phyloP scores from a whole-genome alignment of 2,329 filamentous ascomycete genomes.

The Ophidiomyces ophidiicola region DNA sequence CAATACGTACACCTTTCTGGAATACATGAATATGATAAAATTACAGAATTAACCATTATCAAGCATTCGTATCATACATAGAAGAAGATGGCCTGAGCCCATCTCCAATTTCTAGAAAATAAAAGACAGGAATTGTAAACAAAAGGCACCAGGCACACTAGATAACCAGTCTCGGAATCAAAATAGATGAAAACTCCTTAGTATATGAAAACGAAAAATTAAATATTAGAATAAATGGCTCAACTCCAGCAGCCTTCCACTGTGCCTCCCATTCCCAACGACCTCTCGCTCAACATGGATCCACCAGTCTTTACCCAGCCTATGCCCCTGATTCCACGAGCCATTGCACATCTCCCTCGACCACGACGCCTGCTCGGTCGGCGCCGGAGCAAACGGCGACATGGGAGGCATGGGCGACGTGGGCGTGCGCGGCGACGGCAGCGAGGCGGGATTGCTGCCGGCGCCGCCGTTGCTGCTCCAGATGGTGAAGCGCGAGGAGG shows the following conservation, averaged over 20 bases:
- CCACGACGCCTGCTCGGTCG: slow-evolving; percentile 28
- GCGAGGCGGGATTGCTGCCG: slow-evolving; percentile 10
- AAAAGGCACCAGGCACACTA: background rate
- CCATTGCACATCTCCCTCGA: slow-evolving; percentile 34
- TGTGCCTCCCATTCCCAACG: slow-evolving; percentile 11
- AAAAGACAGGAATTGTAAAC: too few relatives aligned
- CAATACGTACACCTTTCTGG: background rate
- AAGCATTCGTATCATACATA: too few relatives aligned
- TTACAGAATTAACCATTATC: too few relatives aligned
- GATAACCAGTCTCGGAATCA: slow-evolving; percentile 2
- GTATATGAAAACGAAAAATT: slow-evolving; percentile 11
- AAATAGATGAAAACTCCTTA: slow-evolving; percentile 9
- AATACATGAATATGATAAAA: too few relatives aligned
- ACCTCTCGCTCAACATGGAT: slow-evolving; percentile 35
- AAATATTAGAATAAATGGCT: slow-evolving; percentile 15
- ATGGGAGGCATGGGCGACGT: slow-evolving; percentile 14
- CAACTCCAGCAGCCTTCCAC: slow-evolving; percentile 5
- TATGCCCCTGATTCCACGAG: slow-evolving; percentile 33
- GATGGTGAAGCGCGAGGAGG: slow-evolving; percentile 14
- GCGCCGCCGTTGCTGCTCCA: slow-evolving; percentile 10
- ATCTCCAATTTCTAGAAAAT: too few relatives aligned
- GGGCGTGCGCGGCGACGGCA: slow-evolving; percentile 17
- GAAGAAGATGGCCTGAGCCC: too few relatives aligned
- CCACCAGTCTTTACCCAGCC: slow-evolving; percentile 34
- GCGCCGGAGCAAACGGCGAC: slow-evolving; percentile 2